Percentiles rank a stretch among this genome's conserved stretches.
phyloP scores from a whole-genome alignment of 2,329 filamentous ascomycete species.

The Nannizzia gypsea region DNA sequence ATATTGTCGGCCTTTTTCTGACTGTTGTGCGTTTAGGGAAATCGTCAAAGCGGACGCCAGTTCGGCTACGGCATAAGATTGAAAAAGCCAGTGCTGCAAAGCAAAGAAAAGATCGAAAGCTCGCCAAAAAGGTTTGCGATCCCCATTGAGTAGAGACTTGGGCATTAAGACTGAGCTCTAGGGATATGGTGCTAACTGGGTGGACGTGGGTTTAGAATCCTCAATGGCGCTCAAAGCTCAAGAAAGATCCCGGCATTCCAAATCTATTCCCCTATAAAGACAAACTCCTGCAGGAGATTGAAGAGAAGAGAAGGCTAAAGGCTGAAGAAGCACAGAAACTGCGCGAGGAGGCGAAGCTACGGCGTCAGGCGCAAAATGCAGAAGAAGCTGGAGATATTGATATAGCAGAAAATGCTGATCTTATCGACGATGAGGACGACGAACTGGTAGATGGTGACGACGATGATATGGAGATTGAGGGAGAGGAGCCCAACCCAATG shows the following conservation, averaged over 20 bases:
- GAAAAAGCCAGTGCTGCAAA: conserved; percentile 84
- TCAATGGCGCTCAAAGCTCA: conserved; percentile 86
- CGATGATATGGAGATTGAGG: conserved; percentile 47
- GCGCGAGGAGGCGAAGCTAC: conserved; percentile 51
- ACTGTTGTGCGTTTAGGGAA: conserved; percentile 50
- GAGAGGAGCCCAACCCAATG: conserved; percentile 72
- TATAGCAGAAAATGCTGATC: conserved; percentile 20
- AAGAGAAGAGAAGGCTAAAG: conserved; percentile 71
- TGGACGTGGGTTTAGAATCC: conserved; percentile 51
- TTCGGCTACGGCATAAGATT: conserved; percentile 89
- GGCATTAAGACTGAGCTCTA: background rate
- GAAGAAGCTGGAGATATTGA: conserved; percentile 22
- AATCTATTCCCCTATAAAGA: conserved; percentile 98
- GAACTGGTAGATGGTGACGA: conserved; percentile 35
- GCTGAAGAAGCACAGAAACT: conserved; percentile 62
- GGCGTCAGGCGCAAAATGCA: conserved; percentile 31
- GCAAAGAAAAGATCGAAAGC: conserved; percentile 78
- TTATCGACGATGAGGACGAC: conserved; percentile 34
- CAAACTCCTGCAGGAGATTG: conserved; percentile 84
- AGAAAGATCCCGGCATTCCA: conserved; percentile 96
- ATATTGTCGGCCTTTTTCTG: background rate
- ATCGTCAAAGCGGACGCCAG: conserved; percentile 81
- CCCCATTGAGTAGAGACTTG: background rate
- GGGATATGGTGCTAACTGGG: background rate
- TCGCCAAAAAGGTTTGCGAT: conserved; percentile 59